Evolutionary conservation across 2,329 filamentous ascomycete genomes (phyloP), one percentile per base, ranked within the genome.

Genomic region (Coleophoma eucalyptorum): DNA sequence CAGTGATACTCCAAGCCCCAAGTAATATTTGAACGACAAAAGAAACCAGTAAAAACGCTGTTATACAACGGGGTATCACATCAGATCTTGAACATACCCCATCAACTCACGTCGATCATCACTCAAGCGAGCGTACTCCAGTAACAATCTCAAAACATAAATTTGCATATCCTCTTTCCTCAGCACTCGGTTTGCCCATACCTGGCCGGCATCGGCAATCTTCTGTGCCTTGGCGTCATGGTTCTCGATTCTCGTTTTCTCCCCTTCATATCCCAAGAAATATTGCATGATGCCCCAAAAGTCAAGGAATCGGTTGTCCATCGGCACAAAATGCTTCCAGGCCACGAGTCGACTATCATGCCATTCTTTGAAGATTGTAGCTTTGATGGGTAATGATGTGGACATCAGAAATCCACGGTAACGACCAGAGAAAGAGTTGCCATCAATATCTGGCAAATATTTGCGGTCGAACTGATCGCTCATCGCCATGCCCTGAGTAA

Each of bases 241-340:
- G 3, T 57, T 54, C 11, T 60, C 56, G 1, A 67, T 56, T 34
- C 63, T 54, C 1, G 56, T 40, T n/a, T 58, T 55, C 20, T 60
- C 53, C 38, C 75, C 79, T 1, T 72, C 70, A 59, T 85, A 86
- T 1, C 86, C 86, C 1, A 89, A 57, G 60, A 92, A 90, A 62
- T 89, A 92, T 58, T 87, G 80, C 78, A 90, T 79, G 50, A 90
- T 84, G 31, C 81, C 84, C 55, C 83, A 90, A 62, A 87, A 81
- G 63, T 92, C 89, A 40, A 79, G 71, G 60, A 85, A 91, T 1
- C 84, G 79, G 61, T 81, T 87, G 63, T 91, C 87, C 82, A 94
- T 87, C 4, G 89, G 89, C 3, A 92, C 84, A 59, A 90, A 93
- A 67, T 94, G 89, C 61, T 84, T 81, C 89, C 89, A 94, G 0